Evolutionary conservation across 2,329 filamentous ascomycete species (phyloP).

Genomic region (Fusarium gaditjirri): DNA sequence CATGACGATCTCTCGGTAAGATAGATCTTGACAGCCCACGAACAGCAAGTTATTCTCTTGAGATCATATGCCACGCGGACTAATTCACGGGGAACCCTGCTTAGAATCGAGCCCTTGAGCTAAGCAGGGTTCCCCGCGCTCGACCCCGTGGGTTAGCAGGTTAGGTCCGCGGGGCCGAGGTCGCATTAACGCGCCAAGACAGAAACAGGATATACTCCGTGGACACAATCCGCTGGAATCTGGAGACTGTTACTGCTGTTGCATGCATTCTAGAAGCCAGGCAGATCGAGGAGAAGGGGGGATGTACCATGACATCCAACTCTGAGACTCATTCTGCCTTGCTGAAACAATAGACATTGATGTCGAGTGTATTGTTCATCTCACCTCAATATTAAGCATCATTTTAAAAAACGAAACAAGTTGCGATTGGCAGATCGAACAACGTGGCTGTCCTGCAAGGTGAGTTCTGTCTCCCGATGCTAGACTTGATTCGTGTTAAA

Average conservation of each 20-base stretch:
- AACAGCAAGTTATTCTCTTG: background rate
- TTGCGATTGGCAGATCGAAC: background rate
- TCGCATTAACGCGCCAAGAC: background rate
- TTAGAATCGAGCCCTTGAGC: background rate
- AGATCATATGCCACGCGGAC: background rate
- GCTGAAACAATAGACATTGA: background rate
- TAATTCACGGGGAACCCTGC: background rate
- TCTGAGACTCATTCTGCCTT: background rate
- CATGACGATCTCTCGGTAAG: background rate
- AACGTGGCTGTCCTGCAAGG: background rate
- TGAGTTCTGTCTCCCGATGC: background rate
- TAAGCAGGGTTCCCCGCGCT: background rate
- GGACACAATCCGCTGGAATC: background rate
- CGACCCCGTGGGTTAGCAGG: background rate
- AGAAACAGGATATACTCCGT: background rate
- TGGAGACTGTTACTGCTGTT: background rate
- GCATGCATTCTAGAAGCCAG: no score
- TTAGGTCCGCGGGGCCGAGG: background rate
- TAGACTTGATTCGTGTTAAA: background rate
- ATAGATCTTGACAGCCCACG: background rate
- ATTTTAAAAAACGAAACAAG: background rate
- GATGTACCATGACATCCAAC: background rate
- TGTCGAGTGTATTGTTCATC: fast-evolving
- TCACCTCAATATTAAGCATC: background rate
- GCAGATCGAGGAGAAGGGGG: fast-evolving